These are phyloP conservation scores for Lactarius trivialis DNA, from an alignment of 768 basidiomycete genomes.

Conservation along the genomic window DNA sequence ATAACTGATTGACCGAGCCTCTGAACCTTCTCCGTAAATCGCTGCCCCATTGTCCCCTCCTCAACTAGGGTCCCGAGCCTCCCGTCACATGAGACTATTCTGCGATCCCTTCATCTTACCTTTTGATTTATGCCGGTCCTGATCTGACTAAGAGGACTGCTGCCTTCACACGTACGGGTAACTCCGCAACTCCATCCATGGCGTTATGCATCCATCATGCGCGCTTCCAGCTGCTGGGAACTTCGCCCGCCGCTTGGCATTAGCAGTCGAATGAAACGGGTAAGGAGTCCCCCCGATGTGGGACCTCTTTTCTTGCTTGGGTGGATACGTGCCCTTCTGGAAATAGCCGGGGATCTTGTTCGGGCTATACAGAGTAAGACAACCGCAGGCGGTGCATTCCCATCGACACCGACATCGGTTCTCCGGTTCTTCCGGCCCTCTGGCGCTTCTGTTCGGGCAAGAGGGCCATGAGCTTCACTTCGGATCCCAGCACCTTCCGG, in stretches of 20 bases:
- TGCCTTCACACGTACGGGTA: neutral
- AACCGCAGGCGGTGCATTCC: neutral
- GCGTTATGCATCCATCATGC: neutral
- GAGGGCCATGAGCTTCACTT: neutral
- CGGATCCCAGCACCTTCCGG: neutral
- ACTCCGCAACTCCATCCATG: conserved; percentile 3
- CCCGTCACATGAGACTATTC: neutral
- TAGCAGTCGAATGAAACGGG: neutral
- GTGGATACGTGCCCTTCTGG: neutral
- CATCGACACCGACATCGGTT: neutral
- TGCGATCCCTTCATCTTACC: neutral
- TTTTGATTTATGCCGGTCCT: neutral
- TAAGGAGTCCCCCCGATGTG: neutral
- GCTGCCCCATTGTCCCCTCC: neutral
- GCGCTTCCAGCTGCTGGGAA: neutral
- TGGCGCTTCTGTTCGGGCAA: conserved; percentile 11
- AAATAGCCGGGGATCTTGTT: neutral
- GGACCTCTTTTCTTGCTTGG: conserved; percentile 4
- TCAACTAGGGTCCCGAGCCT: neutral
- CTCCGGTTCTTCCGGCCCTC: conserved; percentile 2
- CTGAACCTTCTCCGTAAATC: conserved; percentile 2
- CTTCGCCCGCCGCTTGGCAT: neutral
- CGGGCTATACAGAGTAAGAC: neutral
- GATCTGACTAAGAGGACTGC: neutral
- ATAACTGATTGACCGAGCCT: neutral